Evolutionary conservation across 2,329 filamentous ascomycete genomes (phyloP).

Genomic region (Ceratocystis lukuohia): DNA sequence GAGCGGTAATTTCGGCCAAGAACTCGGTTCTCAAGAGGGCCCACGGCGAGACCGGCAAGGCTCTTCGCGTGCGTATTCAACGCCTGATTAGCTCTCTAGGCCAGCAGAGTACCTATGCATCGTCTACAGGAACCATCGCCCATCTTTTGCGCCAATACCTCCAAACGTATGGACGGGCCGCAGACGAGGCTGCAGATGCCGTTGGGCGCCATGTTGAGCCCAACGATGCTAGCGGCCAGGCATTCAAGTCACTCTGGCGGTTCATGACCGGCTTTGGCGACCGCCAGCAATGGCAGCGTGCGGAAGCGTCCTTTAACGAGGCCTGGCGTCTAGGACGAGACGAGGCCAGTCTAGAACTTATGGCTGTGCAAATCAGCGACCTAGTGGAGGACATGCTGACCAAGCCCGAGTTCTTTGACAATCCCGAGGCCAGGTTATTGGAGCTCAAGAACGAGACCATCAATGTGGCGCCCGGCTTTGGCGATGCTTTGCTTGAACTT

Average conservation of each 20-base stretch:
- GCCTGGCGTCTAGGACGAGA: slow-evolving; percentile 61
- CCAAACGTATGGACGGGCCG: slow-evolving; percentile 59
- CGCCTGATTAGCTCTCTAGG: slow-evolving; percentile 66
- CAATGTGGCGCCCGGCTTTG: slow-evolving; percentile 39
- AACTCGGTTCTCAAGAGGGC: slow-evolving; percentile 57
- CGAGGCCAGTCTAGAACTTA: slow-evolving; percentile 68
- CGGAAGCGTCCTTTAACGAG: slow-evolving; percentile 53
- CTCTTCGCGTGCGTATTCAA: slow-evolving; percentile 58
- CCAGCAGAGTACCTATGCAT: slow-evolving; percentile 66
- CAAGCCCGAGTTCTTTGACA: slow-evolving; percentile 73
- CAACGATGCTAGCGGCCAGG: slow-evolving; percentile 62
- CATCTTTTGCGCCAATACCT: slow-evolving; percentile 67
- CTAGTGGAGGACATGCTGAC: slow-evolving; percentile 70
- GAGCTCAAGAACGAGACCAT: slow-evolving; percentile 42
- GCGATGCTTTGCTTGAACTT: slow-evolving; percentile 9
- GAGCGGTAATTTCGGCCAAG: slow-evolving; percentile 37
- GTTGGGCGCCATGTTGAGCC: slow-evolving; percentile 57
- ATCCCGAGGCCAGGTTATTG: slow-evolving; percentile 45
- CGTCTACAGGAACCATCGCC: slow-evolving; percentile 69
- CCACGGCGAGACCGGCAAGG: slow-evolving; percentile 58
- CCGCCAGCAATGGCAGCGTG: slow-evolving; percentile 56
- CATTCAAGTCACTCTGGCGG: slow-evolving; percentile 66
- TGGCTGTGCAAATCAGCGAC: slow-evolving; percentile 60
- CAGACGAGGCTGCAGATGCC: slow-evolving; percentile 51
- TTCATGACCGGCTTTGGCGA: slow-evolving; percentile 72